A percentile compares a stretch with the other conserved stretches of the same genome.
These are phyloP conservation scores for Daldinia concentrica DNA, from an alignment of 495 filamentous ascomycete genomes.

Conservation along the genomic window DNA sequence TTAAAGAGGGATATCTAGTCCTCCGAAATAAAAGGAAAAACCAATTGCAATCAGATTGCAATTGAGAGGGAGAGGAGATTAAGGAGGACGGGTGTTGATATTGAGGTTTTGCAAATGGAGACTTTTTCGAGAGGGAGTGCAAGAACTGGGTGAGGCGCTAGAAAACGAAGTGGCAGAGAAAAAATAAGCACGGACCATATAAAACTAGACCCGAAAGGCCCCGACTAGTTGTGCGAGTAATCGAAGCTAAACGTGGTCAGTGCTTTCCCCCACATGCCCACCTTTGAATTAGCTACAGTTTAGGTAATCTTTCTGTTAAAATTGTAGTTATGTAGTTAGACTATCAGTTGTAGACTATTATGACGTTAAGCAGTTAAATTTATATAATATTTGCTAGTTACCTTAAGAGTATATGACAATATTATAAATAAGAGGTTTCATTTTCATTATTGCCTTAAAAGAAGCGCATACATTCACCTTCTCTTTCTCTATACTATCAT, in stretches of 20 bases:
- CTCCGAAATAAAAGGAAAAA: constrained; percentile 48
- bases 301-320: no score
- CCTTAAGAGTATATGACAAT: no score
- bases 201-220: constrained; percentile 26
- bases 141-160: constrained; percentile 27
- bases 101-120: constrained; percentile 45
- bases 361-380: no score
- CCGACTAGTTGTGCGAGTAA: constrained; percentile 16
- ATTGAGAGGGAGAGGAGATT: constrained; percentile 61
- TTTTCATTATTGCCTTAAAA: no score
- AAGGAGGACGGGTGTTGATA: constrained; percentile 45
- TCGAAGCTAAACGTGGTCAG: constrained; percentile 12
- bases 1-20: constrained; percentile 53
- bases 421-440: no score
- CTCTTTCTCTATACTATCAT: no score
- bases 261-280: constrained; percentile 11
- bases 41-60: constrained; percentile 62
- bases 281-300: neutral
- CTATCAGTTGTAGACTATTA: no score
- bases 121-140: constrained; percentile 43
- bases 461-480: no score
- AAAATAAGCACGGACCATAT: constrained; percentile 41
- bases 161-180: constrained; percentile 36
- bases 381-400: no score
- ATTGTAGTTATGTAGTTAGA: no score